Evolutionary conservation across 2,329 filamentous ascomycete genomes (phyloP).

Genomic region (Fusarium xylarioides): DNA sequence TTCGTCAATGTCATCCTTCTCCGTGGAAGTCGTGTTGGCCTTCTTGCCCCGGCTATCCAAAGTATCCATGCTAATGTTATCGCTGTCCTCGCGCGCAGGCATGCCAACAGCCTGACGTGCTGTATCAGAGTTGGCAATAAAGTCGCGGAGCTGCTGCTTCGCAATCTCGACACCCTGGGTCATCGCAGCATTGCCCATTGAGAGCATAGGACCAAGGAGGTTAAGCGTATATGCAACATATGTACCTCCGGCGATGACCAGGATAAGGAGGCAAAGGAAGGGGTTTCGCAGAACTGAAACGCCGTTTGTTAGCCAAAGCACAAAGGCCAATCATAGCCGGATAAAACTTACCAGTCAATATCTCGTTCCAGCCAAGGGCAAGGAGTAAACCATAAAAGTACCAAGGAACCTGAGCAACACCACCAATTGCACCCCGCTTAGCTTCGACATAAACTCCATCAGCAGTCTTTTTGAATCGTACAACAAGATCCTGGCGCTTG

Average conservation of each 20-base stretch:
- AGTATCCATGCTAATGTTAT: slow-evolving; percentile 66
- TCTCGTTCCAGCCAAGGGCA: slow-evolving; percentile 98
- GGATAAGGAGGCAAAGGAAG: slow-evolving; percentile 87
- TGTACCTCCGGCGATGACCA: slow-evolving; percentile 77
- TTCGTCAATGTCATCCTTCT: slow-evolving; percentile 65
- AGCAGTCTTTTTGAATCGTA: slow-evolving; percentile 97
- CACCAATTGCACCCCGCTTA: slow-evolving; percentile 94
- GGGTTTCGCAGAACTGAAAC: slow-evolving; percentile 87
- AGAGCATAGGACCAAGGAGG: slow-evolving; percentile 93
- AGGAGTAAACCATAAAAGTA: slow-evolving; percentile 94
- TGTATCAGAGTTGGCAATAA: slow-evolving; percentile 86
- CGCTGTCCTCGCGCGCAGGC: slow-evolving; percentile 59
- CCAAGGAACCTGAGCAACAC: slow-evolving; percentile 89
- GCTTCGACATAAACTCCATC: slow-evolving; percentile 98
- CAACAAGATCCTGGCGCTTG: slow-evolving; percentile 89
- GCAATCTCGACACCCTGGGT: slow-evolving; percentile 89
- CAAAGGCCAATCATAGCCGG: background rate
- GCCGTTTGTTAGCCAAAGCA: slow-evolving; percentile 11
- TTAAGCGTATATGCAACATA: slow-evolving; percentile 95
- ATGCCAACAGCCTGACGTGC: slow-evolving; percentile 85
- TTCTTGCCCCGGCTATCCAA: slow-evolving; percentile 68
- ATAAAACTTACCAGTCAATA: slow-evolving; percentile 79
- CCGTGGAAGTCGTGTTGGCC: slow-evolving; percentile 42
- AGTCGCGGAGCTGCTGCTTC: slow-evolving; percentile 90
- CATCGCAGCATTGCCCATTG: slow-evolving; percentile 91